A percentile compares a stretch with the other conserved stretches of the same genome.
These are phyloP conservation scores for Vachellia collinsii DNA, from an alignment of 306 rosid genomes.

Conservation along the genomic window DNA sequence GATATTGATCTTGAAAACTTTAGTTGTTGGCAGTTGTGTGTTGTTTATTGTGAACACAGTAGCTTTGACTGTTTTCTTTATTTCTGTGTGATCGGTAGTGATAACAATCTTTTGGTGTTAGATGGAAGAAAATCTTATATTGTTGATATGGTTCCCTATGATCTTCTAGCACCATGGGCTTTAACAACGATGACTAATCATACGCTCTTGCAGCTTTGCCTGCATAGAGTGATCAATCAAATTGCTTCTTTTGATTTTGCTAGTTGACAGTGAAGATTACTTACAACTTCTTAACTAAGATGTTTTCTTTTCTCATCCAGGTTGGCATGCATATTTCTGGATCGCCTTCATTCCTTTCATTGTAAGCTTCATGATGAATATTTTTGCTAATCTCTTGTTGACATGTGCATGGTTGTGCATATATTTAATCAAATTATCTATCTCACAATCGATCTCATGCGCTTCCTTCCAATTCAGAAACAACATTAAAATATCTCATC, in stretches of 20 bases:
- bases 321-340: slow-evolving; percentile 97
- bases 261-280: slow-evolving; percentile 4
- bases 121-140: too few species aligned
- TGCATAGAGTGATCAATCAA: neutral
- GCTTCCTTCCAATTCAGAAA: neutral
- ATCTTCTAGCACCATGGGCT: neutral
- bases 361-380: slow-evolving; percentile 53
- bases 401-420: neutral
- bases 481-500: too few species aligned
- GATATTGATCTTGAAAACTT: neutral
- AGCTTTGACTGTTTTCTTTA: too few species aligned
- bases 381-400: neutral
- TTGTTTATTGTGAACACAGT: neutral
- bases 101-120: too few species aligned
- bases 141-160: too few species aligned
- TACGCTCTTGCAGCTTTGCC: too few species aligned
- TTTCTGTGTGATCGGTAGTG: too few species aligned
- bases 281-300: slow-evolving; percentile 27
- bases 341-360: slow-evolving; percentile 81
- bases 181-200: neutral
- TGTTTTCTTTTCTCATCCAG: slow-evolving; percentile 52
- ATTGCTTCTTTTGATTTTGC: slow-evolving; percentile 26
- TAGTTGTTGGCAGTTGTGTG: neutral
- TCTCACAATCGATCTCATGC: neutral
- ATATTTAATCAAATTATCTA: neutral